Evolutionary conservation across 2,329 filamentous ascomycete genomes (phyloP).

Genomic region (Myriosclerotinia scirpicola): DNA sequence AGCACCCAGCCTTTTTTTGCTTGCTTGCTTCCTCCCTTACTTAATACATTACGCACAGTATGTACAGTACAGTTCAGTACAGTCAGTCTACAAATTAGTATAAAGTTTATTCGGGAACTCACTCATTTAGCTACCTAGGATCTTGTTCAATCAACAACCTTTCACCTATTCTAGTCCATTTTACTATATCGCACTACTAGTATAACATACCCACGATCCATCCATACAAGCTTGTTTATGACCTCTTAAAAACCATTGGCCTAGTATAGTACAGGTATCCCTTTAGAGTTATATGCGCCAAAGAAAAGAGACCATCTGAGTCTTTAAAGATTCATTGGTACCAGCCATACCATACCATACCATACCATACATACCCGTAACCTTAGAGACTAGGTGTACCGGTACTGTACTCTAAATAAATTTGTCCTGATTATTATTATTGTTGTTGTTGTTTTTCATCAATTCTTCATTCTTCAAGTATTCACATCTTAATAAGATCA

Average conservation of each 20-base stretch:
- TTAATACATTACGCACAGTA: not conserved
- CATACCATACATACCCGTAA: no score
- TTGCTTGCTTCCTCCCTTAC: not conserved
- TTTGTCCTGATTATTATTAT: no score
- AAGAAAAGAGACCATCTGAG: not conserved
- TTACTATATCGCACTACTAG: not conserved
- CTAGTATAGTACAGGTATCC: not conserved
- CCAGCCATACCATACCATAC: no score
- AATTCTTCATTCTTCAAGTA: no score
- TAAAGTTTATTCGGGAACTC: not conserved
- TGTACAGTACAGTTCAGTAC: no score
- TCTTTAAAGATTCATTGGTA: not conserved
- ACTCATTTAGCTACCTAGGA: not conserved
- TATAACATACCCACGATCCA: not conserved
- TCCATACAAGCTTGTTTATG: constrained; percentile 5
- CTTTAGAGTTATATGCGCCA: not conserved
- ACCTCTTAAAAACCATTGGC: not conserved
- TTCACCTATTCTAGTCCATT: not conserved
- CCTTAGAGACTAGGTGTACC: no score
- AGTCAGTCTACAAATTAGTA: not conserved
- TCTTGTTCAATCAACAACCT: not conserved
- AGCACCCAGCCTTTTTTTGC: not conserved
- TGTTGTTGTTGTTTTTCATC: no score
- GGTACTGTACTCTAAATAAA: no score
- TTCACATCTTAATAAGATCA: no score